Conservation (phyloP, 371 early-diverging fungal species). For the Actinomortierella wolfii region DNA sequence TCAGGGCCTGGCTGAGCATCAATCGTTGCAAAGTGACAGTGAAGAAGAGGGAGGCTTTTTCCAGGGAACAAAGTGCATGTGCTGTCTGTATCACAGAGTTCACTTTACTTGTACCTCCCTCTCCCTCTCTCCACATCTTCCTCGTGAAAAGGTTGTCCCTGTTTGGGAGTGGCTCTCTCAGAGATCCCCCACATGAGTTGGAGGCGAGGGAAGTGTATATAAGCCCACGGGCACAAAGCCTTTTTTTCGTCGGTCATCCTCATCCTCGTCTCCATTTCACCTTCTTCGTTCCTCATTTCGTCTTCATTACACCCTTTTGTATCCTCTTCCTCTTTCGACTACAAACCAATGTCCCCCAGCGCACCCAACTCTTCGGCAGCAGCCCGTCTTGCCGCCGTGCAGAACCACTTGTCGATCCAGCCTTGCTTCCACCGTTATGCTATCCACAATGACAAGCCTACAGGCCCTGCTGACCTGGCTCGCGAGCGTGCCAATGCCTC, state of each 20-base stretch:
- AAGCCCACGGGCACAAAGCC: too few relatives aligned
- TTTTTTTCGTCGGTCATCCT: neutral
- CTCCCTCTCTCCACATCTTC: too few relatives aligned
- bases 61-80: too few relatives aligned
- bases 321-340: neutral
- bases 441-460: constrained; percentile 43
- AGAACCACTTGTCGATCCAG: constrained; percentile 44
- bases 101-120: too few relatives aligned
- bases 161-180: too few relatives aligned
- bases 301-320: constrained; percentile 3
- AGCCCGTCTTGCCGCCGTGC: constrained; percentile 35
- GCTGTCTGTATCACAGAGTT: too few relatives aligned
- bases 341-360: constrained; percentile 12
- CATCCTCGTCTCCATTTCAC: constrained; percentile 1
- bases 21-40: too few relatives aligned
- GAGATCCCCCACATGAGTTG: too few relatives aligned
- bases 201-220: too few relatives aligned
- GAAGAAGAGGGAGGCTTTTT: too few relatives aligned
- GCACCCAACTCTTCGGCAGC: constrained; percentile 21
- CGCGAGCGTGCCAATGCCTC: constrained; percentile 60
- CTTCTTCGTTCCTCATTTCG: neutral
- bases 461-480: constrained; percentile 55
- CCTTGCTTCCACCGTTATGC: constrained; percentile 36
- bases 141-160: too few relatives aligned
- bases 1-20: too few relatives aligned